Conservation (phyloP, 352 stramenopile species). For the Phytophthora multivora region DNA sequence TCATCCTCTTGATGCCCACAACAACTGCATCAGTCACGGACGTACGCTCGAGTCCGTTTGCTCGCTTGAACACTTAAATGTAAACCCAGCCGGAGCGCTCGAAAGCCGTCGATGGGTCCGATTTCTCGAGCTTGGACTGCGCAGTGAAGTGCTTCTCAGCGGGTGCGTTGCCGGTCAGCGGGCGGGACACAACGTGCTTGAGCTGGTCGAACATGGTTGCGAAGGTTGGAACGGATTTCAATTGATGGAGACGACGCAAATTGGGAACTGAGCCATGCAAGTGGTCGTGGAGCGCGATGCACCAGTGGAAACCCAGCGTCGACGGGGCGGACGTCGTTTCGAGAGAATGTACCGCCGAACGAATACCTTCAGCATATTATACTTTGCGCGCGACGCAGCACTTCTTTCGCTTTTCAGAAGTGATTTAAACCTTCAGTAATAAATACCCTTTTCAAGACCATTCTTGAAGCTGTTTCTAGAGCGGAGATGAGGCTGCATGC, state of each 20-base stretch:
- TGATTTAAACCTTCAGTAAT: background rate
- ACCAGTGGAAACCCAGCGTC: slow-evolving; percentile 8
- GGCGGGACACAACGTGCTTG: slow-evolving; percentile 63
- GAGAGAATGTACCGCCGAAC: slow-evolving; percentile 14
- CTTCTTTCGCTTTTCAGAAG: too few species aligned
- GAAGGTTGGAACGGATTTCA: slow-evolving; percentile 12
- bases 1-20: too few species aligned
- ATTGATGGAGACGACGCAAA: slow-evolving; percentile 34
- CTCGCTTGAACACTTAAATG: slow-evolving; percentile 47
- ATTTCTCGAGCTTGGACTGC: slow-evolving; percentile 45
- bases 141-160: slow-evolving; percentile 50
- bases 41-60: slow-evolving; percentile 12
- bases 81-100: slow-evolving; percentile 78
- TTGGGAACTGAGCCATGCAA: slow-evolving; percentile 40
- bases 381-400: background rate
- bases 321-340: slow-evolving; percentile 8
- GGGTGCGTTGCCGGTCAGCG: slow-evolving; percentile 32
- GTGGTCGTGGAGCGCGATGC: background rate
- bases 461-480: slow-evolving; percentile 11
- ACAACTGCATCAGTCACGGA: background rate
- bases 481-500: slow-evolving; percentile 2
- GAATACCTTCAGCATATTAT: slow-evolving; percentile 7
- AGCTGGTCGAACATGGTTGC: slow-evolving; percentile 73
- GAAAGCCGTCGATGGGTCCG: slow-evolving; percentile 72
- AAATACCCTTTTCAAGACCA: slow-evolving; percentile 18